Evolutionary conservation across 2,329 filamentous ascomycete genomes (phyloP), one percentile per base, ranked within the genome.

Genomic region (Cladophialophora yegresii): DNA sequence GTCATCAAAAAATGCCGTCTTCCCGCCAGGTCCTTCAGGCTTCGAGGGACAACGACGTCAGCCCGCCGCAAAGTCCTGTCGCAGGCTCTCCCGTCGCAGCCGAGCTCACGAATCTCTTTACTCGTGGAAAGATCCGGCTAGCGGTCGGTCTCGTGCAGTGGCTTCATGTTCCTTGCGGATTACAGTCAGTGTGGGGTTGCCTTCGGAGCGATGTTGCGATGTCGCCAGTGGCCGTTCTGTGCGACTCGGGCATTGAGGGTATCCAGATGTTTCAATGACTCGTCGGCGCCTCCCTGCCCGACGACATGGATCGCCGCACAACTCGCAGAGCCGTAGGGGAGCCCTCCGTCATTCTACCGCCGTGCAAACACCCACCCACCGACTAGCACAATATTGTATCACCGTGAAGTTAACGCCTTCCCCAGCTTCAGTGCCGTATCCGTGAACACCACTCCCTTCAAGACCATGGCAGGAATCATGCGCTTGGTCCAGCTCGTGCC

Each of bases 71-170:
- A 61, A 49, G 40, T n/a, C 57, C 16, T 51, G 43, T 54, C 54
- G 33, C 26, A 33, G 51, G 32, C 33, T 53, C 28, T 32, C 57
- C 53, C 20, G 53, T 55, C 51, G 45, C 54, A 55, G 51, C 45
- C 49, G 50, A 54, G 62, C 53, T 58, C 58, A 53, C 58, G 56
- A 56, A 55, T 32, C 36, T 62, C 43, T 55, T 45, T 59, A 30
- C 50, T 61, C 61, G 45, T 56, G 57, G 47, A 50, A 50, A 22
- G 62, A 53, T 28, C 65, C 62, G 62, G 43, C 54, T 58, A 51
- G 55, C 60, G 47, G 56, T 59, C 50, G 61, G 60, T 56, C 56
- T 61, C 26, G 45, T 66, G 64, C 64, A 63, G 58, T 63, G 65
- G 59, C 50, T 55, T 55, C 55, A 60, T 55, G 55, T 64, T 62